Percentiles rank a stretch among this genome's conserved stretches.
These are phyloP conservation scores for Eucalyptus cloeziana DNA, from an alignment of 345 rosid species.

Conservation along the genomic window DNA sequence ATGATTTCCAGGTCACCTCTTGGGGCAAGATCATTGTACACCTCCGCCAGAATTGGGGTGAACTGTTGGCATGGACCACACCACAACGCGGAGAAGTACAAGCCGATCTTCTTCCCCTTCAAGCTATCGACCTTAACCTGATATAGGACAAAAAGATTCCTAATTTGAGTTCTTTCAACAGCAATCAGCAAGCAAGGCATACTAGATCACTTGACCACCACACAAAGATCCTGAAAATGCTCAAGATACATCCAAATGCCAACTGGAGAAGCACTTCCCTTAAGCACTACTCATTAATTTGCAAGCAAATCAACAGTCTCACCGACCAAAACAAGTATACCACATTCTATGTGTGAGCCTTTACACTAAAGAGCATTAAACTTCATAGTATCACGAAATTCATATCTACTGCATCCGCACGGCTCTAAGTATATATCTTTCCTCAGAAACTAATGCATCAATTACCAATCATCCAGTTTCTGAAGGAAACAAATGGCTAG, in stretches of 20 bases:
- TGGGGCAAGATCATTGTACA: conserved; percentile 32
- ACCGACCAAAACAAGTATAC: not conserved
- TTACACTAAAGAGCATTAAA: not conserved
- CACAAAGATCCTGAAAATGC: not conserved
- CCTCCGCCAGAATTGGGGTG: conserved; percentile 50
- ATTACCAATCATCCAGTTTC: not conserved
- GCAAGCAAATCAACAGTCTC: not conserved
- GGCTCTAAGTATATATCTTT: not conserved
- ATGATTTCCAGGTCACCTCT: conserved; percentile 47
- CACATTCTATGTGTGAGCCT: not conserved
- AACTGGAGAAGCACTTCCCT: not conserved
- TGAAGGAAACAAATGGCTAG: not conserved
- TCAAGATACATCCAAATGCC: not conserved
- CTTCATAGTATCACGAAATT: not conserved
- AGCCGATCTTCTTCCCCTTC: conserved; percentile 63
- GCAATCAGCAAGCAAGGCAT: not conserved
- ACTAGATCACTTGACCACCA: not conserved
- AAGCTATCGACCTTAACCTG: conserved; percentile 59
- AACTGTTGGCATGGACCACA: conserved; percentile 59
- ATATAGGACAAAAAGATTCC: not conserved
- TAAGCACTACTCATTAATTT: not conserved
- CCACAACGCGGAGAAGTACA: conserved; percentile 83
- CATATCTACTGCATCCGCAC: not conserved
- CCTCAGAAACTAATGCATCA: not conserved
- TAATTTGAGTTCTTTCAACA: not conserved